Evolutionary conservation across 176 grass and related monocot genomes (phyloP).

Genomic region (Puya raimondii): DNA sequence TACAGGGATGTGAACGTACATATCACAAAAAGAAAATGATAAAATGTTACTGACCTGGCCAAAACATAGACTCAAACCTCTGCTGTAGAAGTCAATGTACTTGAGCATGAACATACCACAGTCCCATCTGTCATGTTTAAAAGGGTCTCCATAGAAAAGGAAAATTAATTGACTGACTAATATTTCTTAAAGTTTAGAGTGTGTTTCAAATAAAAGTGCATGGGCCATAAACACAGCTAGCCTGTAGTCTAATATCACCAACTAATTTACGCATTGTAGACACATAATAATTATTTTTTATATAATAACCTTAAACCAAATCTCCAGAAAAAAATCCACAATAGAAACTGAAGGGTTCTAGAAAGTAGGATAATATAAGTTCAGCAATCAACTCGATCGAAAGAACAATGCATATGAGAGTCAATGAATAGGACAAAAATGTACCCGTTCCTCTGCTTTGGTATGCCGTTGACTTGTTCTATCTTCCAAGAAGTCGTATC

Average conservation of each 20-base stretch:
- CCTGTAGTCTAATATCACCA: too few relatives aligned
- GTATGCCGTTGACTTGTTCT: slow-evolving; percentile 24
- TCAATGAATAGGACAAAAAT: slow-evolving; percentile 7
- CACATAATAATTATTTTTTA: background rate
- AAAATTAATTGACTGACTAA: too few relatives aligned
- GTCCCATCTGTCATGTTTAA: slow-evolving; percentile 3
- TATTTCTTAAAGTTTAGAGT: too few relatives aligned
- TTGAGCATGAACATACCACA: slow-evolving; percentile 86
- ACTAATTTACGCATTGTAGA: background rate
- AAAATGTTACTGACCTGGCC: slow-evolving; percentile 1
- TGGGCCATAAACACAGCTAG: too few relatives aligned
- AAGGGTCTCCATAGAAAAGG: background rate
- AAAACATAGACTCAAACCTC: slow-evolving; percentile 46
- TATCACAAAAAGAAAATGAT: background rate
- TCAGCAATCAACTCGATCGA: background rate
- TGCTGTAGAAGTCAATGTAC: slow-evolving; percentile 91
- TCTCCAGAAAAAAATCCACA: background rate
- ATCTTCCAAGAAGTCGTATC: slow-evolving; percentile 35
- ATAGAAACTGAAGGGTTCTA: background rate
- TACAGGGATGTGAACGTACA: background rate
- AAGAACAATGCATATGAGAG: background rate
- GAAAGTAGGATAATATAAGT: background rate
- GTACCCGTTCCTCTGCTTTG: slow-evolving; percentile 56
- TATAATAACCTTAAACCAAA: background rate
- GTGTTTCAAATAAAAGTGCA: too few relatives aligned